Conservation (phyloP, 2,329 filamentous ascomycete species). For the Beauveria rudraprayagi region DNA sequence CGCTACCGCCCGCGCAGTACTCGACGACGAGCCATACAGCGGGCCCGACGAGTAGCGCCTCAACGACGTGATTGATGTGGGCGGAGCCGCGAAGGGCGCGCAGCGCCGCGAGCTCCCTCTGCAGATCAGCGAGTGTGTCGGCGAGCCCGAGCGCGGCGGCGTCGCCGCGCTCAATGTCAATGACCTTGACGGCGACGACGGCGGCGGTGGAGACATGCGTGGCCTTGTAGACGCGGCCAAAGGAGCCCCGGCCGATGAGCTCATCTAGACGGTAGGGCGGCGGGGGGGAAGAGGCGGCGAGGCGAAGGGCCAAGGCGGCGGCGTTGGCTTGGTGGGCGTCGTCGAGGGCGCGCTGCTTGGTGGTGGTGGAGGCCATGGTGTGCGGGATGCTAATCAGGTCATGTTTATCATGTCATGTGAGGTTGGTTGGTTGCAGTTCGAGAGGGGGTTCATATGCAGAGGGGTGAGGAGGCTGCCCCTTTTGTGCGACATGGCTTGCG, state of each 20-base stretch:
- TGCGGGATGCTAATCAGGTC: background rate
- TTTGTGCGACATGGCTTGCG: background rate
- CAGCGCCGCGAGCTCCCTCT: constrained; percentile 45
- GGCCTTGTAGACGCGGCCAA: constrained; percentile 58
- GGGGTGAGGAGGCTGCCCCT: background rate
- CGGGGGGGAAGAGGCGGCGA: constrained; percentile 43
- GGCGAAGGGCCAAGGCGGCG: constrained; percentile 49
- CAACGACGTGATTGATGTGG: constrained; percentile 59
- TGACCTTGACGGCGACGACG: constrained; percentile 64
- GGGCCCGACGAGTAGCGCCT: constrained; percentile 54
- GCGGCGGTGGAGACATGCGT: constrained; percentile 20
- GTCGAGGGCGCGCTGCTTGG: constrained; percentile 36
- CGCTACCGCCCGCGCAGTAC: constrained; percentile 59
- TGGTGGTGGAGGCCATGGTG: background rate
- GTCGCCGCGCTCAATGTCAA: constrained; percentile 66
- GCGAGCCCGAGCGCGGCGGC: constrained; percentile 43
- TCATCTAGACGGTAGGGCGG: constrained; percentile 54
- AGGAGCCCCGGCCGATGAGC: constrained; percentile 59
- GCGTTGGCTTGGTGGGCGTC: constrained; percentile 59
- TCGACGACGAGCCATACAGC: constrained; percentile 63
- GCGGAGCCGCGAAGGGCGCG: constrained; percentile 52
- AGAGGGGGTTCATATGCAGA: too few species aligned
- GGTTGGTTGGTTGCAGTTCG: too few species aligned
- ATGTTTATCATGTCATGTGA: too few species aligned
- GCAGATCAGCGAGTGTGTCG: constrained; percentile 43